Conservation (phyloP, 371 early-diverging fungal species). For the Cokeromyces recurvatus region DNA sequence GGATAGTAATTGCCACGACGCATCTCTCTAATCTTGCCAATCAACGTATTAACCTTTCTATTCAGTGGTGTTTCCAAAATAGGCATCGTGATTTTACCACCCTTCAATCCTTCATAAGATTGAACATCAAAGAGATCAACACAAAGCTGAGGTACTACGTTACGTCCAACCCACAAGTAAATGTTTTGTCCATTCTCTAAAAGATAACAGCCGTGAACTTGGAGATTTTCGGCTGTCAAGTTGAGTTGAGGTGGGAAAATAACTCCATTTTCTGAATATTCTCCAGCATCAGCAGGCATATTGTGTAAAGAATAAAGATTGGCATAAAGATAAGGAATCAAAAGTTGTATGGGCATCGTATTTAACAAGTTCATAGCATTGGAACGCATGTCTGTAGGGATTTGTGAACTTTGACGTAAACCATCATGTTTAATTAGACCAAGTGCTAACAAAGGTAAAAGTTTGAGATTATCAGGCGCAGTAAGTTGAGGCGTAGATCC, state of each 20-base stretch:
- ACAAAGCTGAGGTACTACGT: constrained; percentile 71
- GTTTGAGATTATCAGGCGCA: constrained; percentile 78
- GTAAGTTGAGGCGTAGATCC: constrained; percentile 81
- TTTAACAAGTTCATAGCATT: constrained; percentile 69
- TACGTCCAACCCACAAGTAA: constrained; percentile 88
- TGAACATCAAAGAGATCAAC: constrained; percentile 63
- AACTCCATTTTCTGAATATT: constrained; percentile 52
- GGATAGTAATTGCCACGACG: constrained; percentile 59
- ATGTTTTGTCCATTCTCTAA: constrained; percentile 79
- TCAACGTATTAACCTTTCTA: constrained; percentile 52
- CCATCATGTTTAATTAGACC: constrained; percentile 76
- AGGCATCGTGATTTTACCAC: constrained; percentile 63
- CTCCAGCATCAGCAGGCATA: constrained; percentile 68
- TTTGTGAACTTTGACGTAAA: constrained; percentile 65
- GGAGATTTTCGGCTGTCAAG: constrained; percentile 80
- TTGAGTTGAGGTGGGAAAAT: constrained; percentile 75
- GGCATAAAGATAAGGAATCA: constrained; percentile 69
- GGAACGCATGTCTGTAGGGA: constrained; percentile 66
- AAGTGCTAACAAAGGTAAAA: constrained; percentile 82
- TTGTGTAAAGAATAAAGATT: constrained; percentile 84
- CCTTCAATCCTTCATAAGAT: constrained; percentile 55
- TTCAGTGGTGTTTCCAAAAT: constrained; percentile 53
- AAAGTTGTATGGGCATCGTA: constrained; percentile 78
- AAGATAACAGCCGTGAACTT: constrained; percentile 81
- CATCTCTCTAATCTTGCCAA: constrained; percentile 57